Conservation (phyloP, 345 rosid species). For the Carallia brachiata region DNA sequence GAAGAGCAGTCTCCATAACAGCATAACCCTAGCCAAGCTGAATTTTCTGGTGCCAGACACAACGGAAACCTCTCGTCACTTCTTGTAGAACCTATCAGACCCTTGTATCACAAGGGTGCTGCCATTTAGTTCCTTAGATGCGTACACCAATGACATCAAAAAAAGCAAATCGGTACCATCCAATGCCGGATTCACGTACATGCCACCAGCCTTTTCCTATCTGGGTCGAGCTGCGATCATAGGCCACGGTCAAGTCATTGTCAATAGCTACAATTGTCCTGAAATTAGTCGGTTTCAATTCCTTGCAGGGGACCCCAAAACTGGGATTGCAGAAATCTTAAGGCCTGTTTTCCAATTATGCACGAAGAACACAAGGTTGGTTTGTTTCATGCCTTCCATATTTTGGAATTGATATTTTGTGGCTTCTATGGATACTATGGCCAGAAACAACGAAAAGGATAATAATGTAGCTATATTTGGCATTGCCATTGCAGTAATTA, state of each 20-base stretch:
- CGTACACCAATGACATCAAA: constrained; percentile 9
- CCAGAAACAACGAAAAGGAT: not conserved
- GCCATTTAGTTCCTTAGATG: constrained; percentile 6
- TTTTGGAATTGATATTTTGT: constrained; percentile 5
- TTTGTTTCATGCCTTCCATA: not conserved
- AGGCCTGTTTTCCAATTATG: not conserved
- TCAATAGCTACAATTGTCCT: not conserved
- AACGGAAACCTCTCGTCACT: constrained; percentile 3
- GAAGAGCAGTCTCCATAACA: not conserved
- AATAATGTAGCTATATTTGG: constrained; percentile 4
- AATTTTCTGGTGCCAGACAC: constrained; percentile 12
- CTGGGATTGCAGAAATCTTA: not conserved
- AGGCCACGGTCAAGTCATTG: not conserved
- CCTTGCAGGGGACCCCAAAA: not conserved
- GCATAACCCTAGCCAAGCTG: constrained; percentile 7
- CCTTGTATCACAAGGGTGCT: constrained; percentile 16
- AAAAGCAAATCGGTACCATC: constrained; percentile 7
- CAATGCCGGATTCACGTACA: not conserved
- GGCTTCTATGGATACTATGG: not conserved
- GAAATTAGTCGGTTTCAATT: constrained; percentile 1
- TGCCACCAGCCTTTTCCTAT: not conserved
- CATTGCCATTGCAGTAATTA: not conserved
- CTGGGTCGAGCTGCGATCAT: not conserved
- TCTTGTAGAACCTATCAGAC: not conserved
- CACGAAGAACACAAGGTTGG: constrained; percentile 11